Evolutionary conservation across 2,329 filamentous ascomycete genomes (phyloP).

Genomic region (Plectosphaerella sp.): DNA sequence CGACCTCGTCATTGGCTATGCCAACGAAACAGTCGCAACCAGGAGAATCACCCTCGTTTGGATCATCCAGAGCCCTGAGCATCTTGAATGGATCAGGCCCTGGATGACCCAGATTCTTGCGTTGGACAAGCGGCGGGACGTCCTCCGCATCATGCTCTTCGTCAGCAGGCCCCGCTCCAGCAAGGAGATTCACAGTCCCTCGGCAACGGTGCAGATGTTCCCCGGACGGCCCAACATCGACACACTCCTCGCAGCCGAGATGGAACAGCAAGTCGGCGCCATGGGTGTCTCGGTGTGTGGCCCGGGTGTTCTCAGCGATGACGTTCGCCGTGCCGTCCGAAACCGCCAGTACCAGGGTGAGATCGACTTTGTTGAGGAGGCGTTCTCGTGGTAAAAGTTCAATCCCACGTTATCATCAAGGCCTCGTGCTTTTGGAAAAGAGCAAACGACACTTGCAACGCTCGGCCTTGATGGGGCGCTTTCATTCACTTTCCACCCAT

Average conservation of each 20-base stretch:
- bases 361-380: slow-evolving; percentile 77
- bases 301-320: slow-evolving; percentile 68
- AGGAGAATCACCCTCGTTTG: slow-evolving; percentile 71
- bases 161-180: slow-evolving; percentile 70
- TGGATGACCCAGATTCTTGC: slow-evolving; percentile 79
- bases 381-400: slow-evolving; percentile 56
- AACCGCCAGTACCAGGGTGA: slow-evolving; percentile 59
- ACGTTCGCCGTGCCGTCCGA: slow-evolving; percentile 65
- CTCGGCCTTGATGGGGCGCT: too few relatives aligned
- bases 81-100: slow-evolving; percentile 77
- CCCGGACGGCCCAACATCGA: slow-evolving; percentile 72
- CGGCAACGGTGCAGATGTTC: slow-evolving; percentile 78
- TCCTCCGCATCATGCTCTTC: slow-evolving; percentile 73
- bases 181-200: slow-evolving; percentile 77
- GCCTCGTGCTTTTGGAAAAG: too few relatives aligned
- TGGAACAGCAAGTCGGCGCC: slow-evolving; percentile 68
- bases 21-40: slow-evolving; percentile 64
- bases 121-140: slow-evolving; percentile 70
- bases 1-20: slow-evolving; percentile 65
- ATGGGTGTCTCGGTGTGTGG: slow-evolving; percentile 74
- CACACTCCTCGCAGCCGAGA: slow-evolving; percentile 67
- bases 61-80: slow-evolving; percentile 75
- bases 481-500: too few relatives aligned
- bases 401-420: background rate
- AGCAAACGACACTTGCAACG: too few relatives aligned